Evolutionary conservation across 2,329 filamentous ascomycete species (phyloP), one percentile per base, ranked within the genome.

Genomic region (Dothideomycetes sp.): DNA sequence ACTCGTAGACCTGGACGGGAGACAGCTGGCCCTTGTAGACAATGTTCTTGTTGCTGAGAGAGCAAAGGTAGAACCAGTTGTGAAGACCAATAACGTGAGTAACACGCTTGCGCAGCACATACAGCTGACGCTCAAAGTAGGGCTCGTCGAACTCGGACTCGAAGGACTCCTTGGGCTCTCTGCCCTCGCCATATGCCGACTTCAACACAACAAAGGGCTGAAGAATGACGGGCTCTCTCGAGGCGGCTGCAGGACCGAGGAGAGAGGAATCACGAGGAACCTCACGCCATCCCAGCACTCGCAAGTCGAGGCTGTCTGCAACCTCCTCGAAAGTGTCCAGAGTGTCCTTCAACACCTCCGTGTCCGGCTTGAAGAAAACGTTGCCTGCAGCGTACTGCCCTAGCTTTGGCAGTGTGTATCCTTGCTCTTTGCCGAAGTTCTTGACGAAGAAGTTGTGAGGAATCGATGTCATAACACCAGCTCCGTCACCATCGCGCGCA

Each of bases 41-140:
- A 66, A 96, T 96, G 70, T 96, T 96, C 68, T 88, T 88, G 78
- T 94, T 95, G 64, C 81, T 91, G 51, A 96, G 69, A 35, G 87
- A 94, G 74, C 89, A 96, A 45, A 96, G 73, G 64, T 96, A 96
- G 73, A 96, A 96, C 89, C 89, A 96, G 65, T 95, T 95, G 65
- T 93, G 86, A 43, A 95, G 75, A 45, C 89, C 88, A 60, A 95
- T 91, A 55, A 86, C 83, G 69, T 95, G 87, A 33, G 88, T 94
- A 40, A 88, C 83, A 56, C 87, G 84, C 74, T 98, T 98, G 60
- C 89, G 82, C 53, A 98, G 76, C 48, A 96, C 75, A 64, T 89
- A 98, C 41, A 98, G 74, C 69, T 95, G 89, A 56, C 82, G 79
- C 70, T 96, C 91, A 62, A 96, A 96, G 48, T 77, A 74, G 51